Base-by-base conservation (phyloP, 139 green algal genomes). In the Pycnococcus provasolii region DNA sequence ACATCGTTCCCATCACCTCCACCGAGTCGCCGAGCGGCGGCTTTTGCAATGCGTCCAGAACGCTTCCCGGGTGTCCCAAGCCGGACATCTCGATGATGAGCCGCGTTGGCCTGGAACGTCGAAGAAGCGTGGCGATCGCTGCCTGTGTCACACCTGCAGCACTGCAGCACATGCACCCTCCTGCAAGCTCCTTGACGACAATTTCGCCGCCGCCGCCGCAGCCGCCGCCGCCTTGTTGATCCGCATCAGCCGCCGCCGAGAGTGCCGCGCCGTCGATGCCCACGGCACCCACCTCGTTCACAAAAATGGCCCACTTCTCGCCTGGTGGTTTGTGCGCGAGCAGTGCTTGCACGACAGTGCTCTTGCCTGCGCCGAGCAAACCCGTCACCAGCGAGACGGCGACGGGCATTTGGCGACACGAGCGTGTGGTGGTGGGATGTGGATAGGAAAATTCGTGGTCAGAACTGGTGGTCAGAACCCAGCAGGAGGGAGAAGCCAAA, bases 81-180 rank as follows among this genome's bases (percentile, higher is more conserved):
- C 83, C 85, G 58, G 67, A 81, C 11, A 80, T 80, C 59, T 88
- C 83, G 0, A 86, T 80, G 3, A 86, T 42, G 26, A 86, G 61
- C 15, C 82, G 53, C 66, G 86, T 74, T 0, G 85, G 85, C 66
- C 83, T 84, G 1, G 67, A 64, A 6, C 75, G 57, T 1, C 83
- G 79, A n/a, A 89, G 58, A 42, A 89, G 62, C 75, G 26, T 26
- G 26, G 26, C 26, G 26, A 26, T 26, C 26, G 26, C 26, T 26
- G 26, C 26, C 26, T 26, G 26, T 26, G 26, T 26, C 26, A 26
- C 26, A 26, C 26, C 26, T 26, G 26, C 26, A 26, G 26, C 26
- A 26, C 26, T 26, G 73, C 85, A 90, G 80, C 85, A 90, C 62
- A 89, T 77, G 73, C 84, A 90, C 44, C 82, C 84, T 4, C 84